These are phyloP conservation scores for Trichoderma semiorbis DNA, from an alignment of 2,329 filamentous ascomycete genomes.

Conservation along the genomic window DNA sequence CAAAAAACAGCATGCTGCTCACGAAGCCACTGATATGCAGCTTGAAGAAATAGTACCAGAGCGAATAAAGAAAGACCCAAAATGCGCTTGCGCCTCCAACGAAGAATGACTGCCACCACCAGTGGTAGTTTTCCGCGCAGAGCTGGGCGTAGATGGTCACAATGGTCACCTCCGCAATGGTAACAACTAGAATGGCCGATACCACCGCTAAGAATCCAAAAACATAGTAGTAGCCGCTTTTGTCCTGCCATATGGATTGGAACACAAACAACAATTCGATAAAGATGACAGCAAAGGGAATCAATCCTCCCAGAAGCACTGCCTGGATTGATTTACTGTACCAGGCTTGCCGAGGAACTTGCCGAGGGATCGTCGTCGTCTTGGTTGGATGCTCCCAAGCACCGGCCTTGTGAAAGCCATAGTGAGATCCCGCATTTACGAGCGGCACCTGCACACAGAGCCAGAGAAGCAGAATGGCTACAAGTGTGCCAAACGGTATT, in stretches of 20 bases:
- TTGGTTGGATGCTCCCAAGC: constrained; percentile 81
- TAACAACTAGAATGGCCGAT: constrained; percentile 66
- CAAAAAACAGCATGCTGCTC: constrained; percentile 78
- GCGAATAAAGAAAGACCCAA: constrained; percentile 80
- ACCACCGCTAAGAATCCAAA: constrained; percentile 82
- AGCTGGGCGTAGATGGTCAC: constrained; percentile 80
- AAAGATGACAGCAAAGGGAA: constrained; percentile 84
- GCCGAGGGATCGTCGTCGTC: constrained; percentile 66
- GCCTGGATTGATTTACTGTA: constrained; percentile 63
- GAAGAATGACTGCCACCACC: constrained; percentile 89
- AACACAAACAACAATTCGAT: constrained; percentile 86
- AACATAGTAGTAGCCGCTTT: constrained; percentile 87
- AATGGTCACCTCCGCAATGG: constrained; percentile 78
- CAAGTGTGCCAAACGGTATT: constrained; percentile 74
- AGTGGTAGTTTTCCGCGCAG: constrained; percentile 81
- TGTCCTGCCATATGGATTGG: constrained; percentile 84
- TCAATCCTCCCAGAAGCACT: constrained; percentile 68
- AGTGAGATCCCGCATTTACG: constrained; percentile 76
- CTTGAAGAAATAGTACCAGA: constrained; percentile 80
- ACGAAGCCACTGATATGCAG: constrained; percentile 78
- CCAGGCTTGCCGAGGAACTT: constrained; percentile 73
- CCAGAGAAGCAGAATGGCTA: constrained; percentile 73
- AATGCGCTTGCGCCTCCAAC: constrained; percentile 71
- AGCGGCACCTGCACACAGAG: constrained; percentile 81
- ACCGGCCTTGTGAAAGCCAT: constrained; percentile 64